Evolutionary conservation across 257 asterid genomes (phyloP).

Genomic region (Primulina tabacum): DNA sequence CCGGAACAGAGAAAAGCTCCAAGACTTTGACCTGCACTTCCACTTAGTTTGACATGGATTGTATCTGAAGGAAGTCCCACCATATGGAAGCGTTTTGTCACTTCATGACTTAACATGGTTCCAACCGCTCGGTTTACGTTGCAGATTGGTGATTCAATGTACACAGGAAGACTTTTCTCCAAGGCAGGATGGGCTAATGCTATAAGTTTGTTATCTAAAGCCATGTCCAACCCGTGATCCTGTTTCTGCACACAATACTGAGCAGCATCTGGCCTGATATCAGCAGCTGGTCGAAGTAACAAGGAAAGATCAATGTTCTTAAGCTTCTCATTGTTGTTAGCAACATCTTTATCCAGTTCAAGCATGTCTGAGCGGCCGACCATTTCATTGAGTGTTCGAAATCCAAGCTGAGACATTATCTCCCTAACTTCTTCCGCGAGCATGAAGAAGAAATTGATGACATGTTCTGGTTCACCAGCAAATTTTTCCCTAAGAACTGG

Average conservation of each 20-base stretch:
- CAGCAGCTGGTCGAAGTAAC: conserved; percentile 94
- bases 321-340: conserved; percentile 73
- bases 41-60: conserved; percentile 77
- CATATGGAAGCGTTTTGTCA: conserved; percentile 72
- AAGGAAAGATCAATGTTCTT: conserved; percentile 83
- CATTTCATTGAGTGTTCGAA: conserved; percentile 80
- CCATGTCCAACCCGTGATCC: conserved; percentile 96
- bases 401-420: conserved; percentile 89
- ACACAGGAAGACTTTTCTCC: conserved; percentile 78
- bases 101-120: conserved; percentile 96
- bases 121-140: conserved; percentile 96
- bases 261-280: conserved; percentile 94
- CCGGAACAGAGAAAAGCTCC: conserved; percentile 99
- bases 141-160: conserved; percentile 78
- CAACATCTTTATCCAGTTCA: conserved; percentile 70
- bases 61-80: conserved; percentile 85
- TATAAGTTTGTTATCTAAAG: conserved; percentile 82
- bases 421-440: conserved; percentile 95
- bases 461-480: conserved; percentile 98
- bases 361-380: conserved; percentile 98
- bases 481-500: conserved; percentile 92
- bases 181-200: conserved; percentile 66
- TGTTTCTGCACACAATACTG: conserved; percentile 94
- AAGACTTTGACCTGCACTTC: conserved; percentile 99
- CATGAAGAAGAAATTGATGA: conserved; percentile 96